phyloP scores from a whole-genome alignment of 306 rosid genomes.

The Acacia confusa region DNA sequence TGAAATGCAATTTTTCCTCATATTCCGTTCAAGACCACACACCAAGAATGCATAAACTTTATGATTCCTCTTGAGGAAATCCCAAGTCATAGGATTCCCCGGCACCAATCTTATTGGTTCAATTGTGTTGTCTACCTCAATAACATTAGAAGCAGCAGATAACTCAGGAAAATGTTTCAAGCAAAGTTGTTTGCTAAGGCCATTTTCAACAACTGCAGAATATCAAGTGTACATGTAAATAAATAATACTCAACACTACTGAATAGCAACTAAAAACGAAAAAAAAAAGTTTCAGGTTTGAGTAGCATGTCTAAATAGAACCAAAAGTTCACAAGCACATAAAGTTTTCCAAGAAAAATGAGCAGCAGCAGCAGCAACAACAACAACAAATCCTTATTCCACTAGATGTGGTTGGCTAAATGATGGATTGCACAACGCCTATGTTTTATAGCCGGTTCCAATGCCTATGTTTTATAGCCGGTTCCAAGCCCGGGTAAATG shows the following conservation, averaged over 20 bases:
- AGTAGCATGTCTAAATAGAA: constrained; percentile 5
- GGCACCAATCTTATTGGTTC: constrained; percentile 35
- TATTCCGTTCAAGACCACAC: constrained; percentile 36
- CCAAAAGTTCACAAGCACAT: neutral
- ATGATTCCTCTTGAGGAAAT: constrained; percentile 51
- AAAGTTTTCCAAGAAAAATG: neutral
- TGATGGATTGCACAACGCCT: too few species aligned
- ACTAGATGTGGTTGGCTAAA: too few species aligned
- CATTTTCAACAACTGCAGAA: constrained; percentile 65
- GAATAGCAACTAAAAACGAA: constrained; percentile 29
- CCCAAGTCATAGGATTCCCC: constrained; percentile 35
- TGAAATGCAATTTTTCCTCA: constrained; percentile 48
- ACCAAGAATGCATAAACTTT: constrained; percentile 52
- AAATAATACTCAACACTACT: neutral
- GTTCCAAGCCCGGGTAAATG: too few species aligned
- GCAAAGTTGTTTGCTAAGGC: constrained; percentile 56
- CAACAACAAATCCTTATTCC: too few species aligned
- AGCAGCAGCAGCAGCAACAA: too few species aligned
- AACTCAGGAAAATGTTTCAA: constrained; percentile 61
- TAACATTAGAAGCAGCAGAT: constrained; percentile 30
- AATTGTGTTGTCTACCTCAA: constrained; percentile 46
- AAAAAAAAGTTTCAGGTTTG: neutral
- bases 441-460: too few species aligned
- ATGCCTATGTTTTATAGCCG: too few species aligned
- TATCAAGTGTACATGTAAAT: constrained; percentile 18